Base-by-base conservation (phyloP, 148 eudicot genomes). In the Amaranthus hypochondriacus region DNA sequence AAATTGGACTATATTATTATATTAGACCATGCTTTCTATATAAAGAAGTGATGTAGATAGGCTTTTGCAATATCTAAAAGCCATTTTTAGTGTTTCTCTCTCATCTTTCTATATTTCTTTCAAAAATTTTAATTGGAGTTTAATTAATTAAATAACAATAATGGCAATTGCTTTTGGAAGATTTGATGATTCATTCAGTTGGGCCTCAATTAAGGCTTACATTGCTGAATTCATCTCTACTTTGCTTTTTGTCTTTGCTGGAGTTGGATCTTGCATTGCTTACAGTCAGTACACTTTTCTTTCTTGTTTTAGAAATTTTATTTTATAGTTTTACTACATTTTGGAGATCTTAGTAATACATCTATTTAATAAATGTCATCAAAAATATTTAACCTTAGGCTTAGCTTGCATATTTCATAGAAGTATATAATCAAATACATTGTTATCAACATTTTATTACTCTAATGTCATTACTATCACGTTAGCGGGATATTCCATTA, bases 201-300 rank as follows among this genome's bases (percentile, higher is more conserved):
- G 77, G n/a, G 84, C 81, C 71, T 80, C 97, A 12, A 18, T 87
- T 39, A 91, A 86, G 83, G 90, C 97, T 49, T 87, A 86, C 72
- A 60, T 91, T 51, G 92, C 97, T 46, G 97, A 91, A 71, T 87
- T 91, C 86, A 91, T 91, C 81, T 86, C 91, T 64, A 87, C 97
- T 42, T 75, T 91, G 62, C 87, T 91, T 76, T 91, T 91, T 74
- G 92, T 89, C 67, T 91, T 91, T 71, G 97, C 97, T 70, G 97
- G 97, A 18, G 97, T 87, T 62, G 97, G 97, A 57, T 91, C 97
- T 66, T 88, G 86, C 74, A 91, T 91, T 57, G 97, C 97, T 77
- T 91, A 79, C 79, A 80, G 93, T 87, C 62, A 78, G 54, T 65
- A 56, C 50, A 12, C 13, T 48, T 18, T 0, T 9, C 68, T 8